Evolutionary conservation across 1,284 basidiomycete species (phyloP), one percentile per base, ranked within the genome.

Genomic region (Erythrobasidium hasegawianum): DNA sequence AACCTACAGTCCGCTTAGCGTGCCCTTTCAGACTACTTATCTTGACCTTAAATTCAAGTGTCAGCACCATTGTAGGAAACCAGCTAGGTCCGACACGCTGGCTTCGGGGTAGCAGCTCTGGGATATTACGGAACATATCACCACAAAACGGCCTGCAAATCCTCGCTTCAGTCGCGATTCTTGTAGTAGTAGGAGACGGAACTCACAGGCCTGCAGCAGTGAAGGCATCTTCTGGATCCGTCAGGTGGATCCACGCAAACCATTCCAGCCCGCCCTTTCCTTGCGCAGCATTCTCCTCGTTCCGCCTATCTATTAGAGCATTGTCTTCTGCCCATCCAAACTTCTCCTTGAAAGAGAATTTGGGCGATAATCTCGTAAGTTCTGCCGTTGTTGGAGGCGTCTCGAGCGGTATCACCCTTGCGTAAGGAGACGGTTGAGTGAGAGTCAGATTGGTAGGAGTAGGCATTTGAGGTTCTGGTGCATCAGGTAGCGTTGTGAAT

Each of bases 41-140:
- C 39, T 65, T 65, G 55, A 65, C 55, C 38, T 65, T 65, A 33
- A 65, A 65, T 43, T 65, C 62, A 22, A 65, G 53, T 1, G 62
- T 55, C 41, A 65, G 56, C n/a, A 65, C 62, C 62, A 65, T 65
- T 3, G 62, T 65, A 1, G 62, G 62, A 14, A 65, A 65, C 62
- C 62, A 65, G 22, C 55, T 57, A 9, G 55, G 16, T n/a, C 62
- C 62, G 10, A 55, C 53, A 27, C 54, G 53, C 27, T 65, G 62
- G 27, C 41, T 43, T 27, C 47, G 38, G 8, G 62, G 62, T 24
- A 65, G 27, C 45, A 65, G 41, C 47, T 65, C 62, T 20, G 62
- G 62, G 20, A 58, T 43, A 33, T 65, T 65, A 3, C 62, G 20
- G 56, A 65, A 65, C 62, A 65, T 65, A 16, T 65, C 62, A 29